Conservation (phyloP, 306 rosid species). For the Trichosanthes truncata region DNA sequence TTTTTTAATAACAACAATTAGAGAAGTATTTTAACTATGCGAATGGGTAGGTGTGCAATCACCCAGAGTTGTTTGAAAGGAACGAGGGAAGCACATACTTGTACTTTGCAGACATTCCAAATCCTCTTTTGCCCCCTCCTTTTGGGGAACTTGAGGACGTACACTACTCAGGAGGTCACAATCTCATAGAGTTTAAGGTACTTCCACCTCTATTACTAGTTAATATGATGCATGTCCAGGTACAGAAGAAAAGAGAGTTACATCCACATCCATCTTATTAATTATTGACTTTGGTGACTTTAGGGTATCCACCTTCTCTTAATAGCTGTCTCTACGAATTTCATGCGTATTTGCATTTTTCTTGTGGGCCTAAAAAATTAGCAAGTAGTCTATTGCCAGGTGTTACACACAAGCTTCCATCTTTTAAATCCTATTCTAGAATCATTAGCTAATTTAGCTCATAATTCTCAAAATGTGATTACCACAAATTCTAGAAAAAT, state of each 20-base stretch:
- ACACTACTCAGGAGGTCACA: constrained; percentile 83
- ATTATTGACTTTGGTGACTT: neutral
- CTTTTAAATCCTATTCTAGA: neutral
- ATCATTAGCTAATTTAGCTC: neutral
- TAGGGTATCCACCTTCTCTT: neutral
- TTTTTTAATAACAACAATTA: neutral
- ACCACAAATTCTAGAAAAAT: neutral
- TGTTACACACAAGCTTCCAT: neutral
- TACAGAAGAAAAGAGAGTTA: neutral
- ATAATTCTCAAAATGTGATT: too few species aligned
- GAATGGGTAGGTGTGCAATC: constrained; percentile 83
- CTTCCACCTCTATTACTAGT: neutral
- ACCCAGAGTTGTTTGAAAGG: constrained; percentile 96
- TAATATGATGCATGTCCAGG: neutral
- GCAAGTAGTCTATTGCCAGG: neutral
- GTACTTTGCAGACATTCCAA: constrained; percentile 69
- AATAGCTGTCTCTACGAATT: neutral
- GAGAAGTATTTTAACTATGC: constrained; percentile 16
- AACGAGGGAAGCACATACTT: constrained; percentile 87
- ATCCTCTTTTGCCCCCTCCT: constrained; percentile 81
- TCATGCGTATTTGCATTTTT: neutral
- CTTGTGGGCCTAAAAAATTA: neutral
- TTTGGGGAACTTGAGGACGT: constrained; percentile 94
- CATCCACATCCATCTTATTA: neutral
- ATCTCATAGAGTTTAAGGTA: constrained; percentile 75